phyloP scores from a whole-genome alignment of 139 green algal species.

The Micractinium conductrix region DNA sequence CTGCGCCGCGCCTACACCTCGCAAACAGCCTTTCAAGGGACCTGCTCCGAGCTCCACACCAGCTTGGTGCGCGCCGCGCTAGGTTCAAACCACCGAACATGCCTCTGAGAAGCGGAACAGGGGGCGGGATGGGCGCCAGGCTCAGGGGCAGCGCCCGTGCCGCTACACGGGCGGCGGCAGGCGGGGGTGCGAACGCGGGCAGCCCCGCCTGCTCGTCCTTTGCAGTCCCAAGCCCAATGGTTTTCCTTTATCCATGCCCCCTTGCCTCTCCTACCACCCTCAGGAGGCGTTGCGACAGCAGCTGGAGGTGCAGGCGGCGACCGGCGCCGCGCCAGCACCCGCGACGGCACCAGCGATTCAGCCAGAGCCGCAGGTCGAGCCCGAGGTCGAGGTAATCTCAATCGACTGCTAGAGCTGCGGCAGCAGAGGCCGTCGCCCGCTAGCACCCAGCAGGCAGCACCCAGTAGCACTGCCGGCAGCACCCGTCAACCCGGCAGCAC shows the following conservation, averaged over 20 bases:
- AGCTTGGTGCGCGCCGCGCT: background rate
- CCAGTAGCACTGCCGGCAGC: background rate
- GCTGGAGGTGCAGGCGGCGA: constrained; percentile 26
- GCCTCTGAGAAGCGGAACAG: background rate
- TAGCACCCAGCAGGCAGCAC: background rate
- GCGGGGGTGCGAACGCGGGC: background rate
- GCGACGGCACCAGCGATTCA: too few relatives aligned
- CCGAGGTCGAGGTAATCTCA: too few relatives aligned
- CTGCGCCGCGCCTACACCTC: background rate
- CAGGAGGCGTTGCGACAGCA: constrained; percentile 22
- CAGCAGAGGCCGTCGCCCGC: too few relatives aligned
- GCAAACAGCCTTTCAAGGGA: background rate
- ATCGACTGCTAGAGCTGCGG: background rate
- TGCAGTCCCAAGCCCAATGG: too few relatives aligned
- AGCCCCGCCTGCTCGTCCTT: too few relatives aligned
- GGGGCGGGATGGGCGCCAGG: background rate
- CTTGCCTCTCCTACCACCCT: background rate
- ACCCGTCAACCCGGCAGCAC: background rate
- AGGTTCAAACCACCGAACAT: background rate
- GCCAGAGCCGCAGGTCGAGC: too few relatives aligned
- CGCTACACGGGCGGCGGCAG: too few relatives aligned
- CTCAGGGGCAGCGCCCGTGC: background rate
- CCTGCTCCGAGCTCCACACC: constrained; percentile 10
- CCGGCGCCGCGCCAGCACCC: background rate
- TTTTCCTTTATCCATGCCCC: background rate